Base-by-base conservation (phyloP, 345 rosid genomes). In the Isatis tinctoria region DNA sequence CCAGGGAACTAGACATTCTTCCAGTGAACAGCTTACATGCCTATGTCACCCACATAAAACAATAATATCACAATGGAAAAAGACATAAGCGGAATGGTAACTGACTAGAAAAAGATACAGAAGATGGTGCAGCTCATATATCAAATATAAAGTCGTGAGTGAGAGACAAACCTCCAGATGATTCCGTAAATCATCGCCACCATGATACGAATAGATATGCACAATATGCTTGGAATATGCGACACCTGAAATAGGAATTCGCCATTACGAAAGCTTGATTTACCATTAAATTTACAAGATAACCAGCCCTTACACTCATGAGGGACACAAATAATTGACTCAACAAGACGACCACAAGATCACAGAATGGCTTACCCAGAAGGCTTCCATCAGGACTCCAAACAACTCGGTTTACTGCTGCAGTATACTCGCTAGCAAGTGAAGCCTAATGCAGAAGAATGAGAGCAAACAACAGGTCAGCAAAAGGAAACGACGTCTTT, bases 151-250 rank as follows among this genome's bases (percentile, higher is more conserved):
- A 53, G 37, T 75, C n/a, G 18, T 33, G 74, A 78, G 52, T 48
- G 52, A 41, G 67, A 49, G 47, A 62, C 73, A 67, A 39, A 86
- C 93, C 87, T 88, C 90, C 60, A 84, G 48, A 65, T 79, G 87
- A 28, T 82, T 85, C 74, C 83, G 74, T 48, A 85, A 62, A 26
- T 88, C 85, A 10, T 64, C 81, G 61, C 74, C 79, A 44, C 80
- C 83, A 82, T 87, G 80, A 74, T 85, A 88, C 30, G 87, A 67
- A 80, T 84, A 87, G 40, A 89, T 69, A 63, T 91, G 97, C 78
- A 91, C 96, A 48, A 91, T 78, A 81, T 92, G 85, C 75, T 86
- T 92, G 5, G 96, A 89, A 79, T 77, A 89, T 52, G 97, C 97
- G 75, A 89, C 88, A 59, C 96, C 97, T 89, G 69, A 74, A 69